phyloP scores from a whole-genome alignment of 2,329 filamentous ascomycete species.

The Hysterium pulicare region DNA sequence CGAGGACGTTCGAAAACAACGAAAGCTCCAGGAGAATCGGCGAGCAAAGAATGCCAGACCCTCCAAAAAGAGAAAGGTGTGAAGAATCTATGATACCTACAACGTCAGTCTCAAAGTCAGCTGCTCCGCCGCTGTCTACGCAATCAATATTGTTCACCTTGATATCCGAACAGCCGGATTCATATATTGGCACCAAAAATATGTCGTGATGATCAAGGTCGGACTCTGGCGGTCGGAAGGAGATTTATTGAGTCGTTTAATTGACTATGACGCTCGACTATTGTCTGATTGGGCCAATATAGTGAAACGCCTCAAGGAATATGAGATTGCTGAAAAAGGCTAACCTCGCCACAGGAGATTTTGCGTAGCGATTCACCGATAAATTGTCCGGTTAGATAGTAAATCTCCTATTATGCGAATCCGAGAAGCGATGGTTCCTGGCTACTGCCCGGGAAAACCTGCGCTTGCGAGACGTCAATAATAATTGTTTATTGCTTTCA shows the following conservation, averaged over 20 bases:
- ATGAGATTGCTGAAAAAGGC: background rate
- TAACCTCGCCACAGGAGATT: background rate
- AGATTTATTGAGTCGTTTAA: background rate
- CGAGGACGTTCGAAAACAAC: constrained; percentile 80
- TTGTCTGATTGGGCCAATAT: constrained; percentile 5
- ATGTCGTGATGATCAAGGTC: background rate
- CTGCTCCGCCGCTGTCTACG: background rate
- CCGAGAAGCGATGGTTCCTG: constrained; percentile 3
- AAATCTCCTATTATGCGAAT: background rate
- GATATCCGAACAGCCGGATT: background rate
- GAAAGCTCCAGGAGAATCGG: constrained; percentile 71
- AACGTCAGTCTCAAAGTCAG: background rate
- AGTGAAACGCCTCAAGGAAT: background rate
- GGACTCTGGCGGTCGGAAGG: background rate
- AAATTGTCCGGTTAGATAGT: constrained; percentile 4
- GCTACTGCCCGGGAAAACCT: background rate
- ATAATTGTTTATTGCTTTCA: constrained; percentile 12
- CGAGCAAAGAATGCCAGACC: constrained; percentile 88
- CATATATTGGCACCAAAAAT: background rate
- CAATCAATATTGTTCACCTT: background rate
- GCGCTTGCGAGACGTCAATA: background rate
- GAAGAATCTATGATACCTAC: constrained; percentile 9
- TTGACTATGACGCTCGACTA: constrained; percentile 2
- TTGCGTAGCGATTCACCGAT: background rate
- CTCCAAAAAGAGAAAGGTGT: constrained; percentile 55